phyloP scores from a whole-genome alignment of 2,329 filamentous ascomycete species.

The Colletotrichum orbiculare region DNA sequence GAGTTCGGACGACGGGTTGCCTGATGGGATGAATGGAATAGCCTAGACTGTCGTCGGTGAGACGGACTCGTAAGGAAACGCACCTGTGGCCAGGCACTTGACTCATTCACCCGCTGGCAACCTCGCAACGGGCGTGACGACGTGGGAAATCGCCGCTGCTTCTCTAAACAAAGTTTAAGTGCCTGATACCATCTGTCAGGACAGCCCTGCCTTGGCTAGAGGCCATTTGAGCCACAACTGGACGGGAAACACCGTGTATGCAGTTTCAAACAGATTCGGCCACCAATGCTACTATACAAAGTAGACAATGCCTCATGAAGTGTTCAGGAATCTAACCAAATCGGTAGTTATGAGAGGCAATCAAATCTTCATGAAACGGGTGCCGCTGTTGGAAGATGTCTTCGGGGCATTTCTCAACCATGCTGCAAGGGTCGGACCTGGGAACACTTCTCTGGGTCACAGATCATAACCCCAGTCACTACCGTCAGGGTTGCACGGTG shows the following conservation, averaged over 20 bases:
- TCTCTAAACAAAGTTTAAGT: background rate
- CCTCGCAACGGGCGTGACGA: background rate
- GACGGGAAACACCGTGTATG: conserved; percentile 7
- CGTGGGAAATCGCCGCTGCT: background rate
- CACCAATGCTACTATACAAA: background rate
- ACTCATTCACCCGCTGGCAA: conserved; percentile 7
- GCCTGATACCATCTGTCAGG: background rate
- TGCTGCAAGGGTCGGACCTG: conserved; percentile 10
- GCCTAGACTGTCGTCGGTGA: background rate
- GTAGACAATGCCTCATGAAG: background rate
- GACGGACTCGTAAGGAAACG: background rate
- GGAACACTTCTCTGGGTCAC: conserved; percentile 2
- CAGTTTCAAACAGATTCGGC: conserved; percentile 7
- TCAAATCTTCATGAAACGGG: background rate
- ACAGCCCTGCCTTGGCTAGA: conserved; percentile 1
- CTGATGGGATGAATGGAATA: conserved; percentile 18
- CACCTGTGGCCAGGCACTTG: conserved; percentile 3
- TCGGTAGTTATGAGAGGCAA: background rate
- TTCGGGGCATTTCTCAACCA: conserved; percentile 14
- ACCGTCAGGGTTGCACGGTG: conserved; percentile 36
- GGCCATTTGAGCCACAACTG: conserved; percentile 1
- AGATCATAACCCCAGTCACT: conserved; percentile 11
- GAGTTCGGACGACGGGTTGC: conserved; percentile 19
- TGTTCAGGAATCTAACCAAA: background rate
- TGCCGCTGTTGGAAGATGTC: conserved; percentile 4